These are phyloP conservation scores for Gamarada debralockiae DNA, from an alignment of 495 filamentous ascomycete genomes.

Conservation along the genomic window DNA sequence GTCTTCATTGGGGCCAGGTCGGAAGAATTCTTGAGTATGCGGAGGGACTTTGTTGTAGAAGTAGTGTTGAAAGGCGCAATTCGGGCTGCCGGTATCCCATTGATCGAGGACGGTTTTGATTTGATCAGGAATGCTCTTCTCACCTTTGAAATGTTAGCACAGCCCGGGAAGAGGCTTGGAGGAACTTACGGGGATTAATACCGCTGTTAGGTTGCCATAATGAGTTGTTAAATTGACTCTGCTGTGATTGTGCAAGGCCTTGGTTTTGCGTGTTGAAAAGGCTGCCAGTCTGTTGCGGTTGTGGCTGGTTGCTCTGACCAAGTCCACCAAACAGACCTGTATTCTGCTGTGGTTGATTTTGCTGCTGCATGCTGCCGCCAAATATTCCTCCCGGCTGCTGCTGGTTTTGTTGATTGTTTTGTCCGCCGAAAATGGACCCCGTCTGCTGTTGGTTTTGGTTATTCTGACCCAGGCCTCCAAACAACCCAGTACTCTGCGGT, in stretches of 20 bases:
- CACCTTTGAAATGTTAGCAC: slow-evolving; percentile 38
- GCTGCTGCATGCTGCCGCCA: slow-evolving; percentile 25
- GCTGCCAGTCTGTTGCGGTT: slow-evolving; percentile 22
- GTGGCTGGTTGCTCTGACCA: slow-evolving; percentile 33
- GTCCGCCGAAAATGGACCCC: no score
- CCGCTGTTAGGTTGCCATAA: slow-evolving; percentile 34
- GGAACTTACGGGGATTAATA: slow-evolving; percentile 17
- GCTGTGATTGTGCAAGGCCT: slow-evolving; percentile 30
- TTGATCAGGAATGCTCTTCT: slow-evolving; percentile 83
- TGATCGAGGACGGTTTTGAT: slow-evolving; percentile 73
- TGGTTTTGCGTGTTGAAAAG: slow-evolving; percentile 12
- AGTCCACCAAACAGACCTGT: slow-evolving; percentile 1
- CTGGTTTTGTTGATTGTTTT: slow-evolving; percentile 24
- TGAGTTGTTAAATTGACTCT: slow-evolving; percentile 31
- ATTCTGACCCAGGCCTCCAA: slow-evolving; percentile 12
- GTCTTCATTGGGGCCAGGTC: slow-evolving; percentile 72
- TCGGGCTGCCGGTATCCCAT: slow-evolving; percentile 70
- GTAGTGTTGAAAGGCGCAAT: slow-evolving; percentile 82
- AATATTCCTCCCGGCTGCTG: slow-evolving; percentile 28
- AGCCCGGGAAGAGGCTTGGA: neutral
- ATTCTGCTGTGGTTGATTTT: slow-evolving; percentile 15
- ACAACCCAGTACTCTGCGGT: slow-evolving; percentile 19
- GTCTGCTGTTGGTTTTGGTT: slow-evolving; percentile 27
- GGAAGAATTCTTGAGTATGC: slow-evolving; percentile 75
- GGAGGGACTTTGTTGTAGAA: slow-evolving; percentile 90